phyloP scores from a whole-genome alignment of 2,329 filamentous ascomycete genomes.

The Tolypocladium pustulatum region DNA sequence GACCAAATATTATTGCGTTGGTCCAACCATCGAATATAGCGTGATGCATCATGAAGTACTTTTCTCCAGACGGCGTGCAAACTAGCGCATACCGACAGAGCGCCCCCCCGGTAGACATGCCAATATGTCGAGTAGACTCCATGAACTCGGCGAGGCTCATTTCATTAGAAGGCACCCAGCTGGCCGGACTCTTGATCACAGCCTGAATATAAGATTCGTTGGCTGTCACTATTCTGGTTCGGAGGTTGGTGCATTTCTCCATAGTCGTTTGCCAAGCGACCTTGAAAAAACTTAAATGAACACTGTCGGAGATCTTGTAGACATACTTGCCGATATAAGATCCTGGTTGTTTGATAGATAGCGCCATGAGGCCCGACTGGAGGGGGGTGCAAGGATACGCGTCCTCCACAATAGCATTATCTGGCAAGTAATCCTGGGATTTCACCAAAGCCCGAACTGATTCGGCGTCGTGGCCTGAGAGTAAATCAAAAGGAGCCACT shows the following conservation, averaged over 20 bases:
- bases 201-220: slow-evolving; percentile 2
- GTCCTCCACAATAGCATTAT: slow-evolving; percentile 13
- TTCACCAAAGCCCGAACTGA: not conserved
- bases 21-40: slow-evolving; percentile 17
- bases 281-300: slow-evolving; percentile 14
- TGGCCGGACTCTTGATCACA: not conserved
- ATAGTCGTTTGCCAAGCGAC: slow-evolving; percentile 13
- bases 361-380: slow-evolving; percentile 26
- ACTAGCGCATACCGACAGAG: not conserved
- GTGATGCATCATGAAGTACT: slow-evolving; percentile 14
- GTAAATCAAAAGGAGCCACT: slow-evolving; percentile 5
- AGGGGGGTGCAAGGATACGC: slow-evolving; percentile 27
- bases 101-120: not conserved
- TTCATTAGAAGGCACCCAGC: not conserved
- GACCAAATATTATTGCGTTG: slow-evolving; percentile 1
- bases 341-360: slow-evolving; percentile 17
- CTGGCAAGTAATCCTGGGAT: not conserved
- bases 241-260: slow-evolving; percentile 3
- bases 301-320: slow-evolving; percentile 7
- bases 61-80: too few species aligned
- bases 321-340: slow-evolving; percentile 22
- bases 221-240: slow-evolving; percentile 4
- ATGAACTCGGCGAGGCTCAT: not conserved
- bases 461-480: not conserved
- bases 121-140: not conserved